These are phyloP conservation scores for Zea luxurians DNA, from an alignment of 176 grass and related monocot species.

Conservation along the genomic window DNA sequence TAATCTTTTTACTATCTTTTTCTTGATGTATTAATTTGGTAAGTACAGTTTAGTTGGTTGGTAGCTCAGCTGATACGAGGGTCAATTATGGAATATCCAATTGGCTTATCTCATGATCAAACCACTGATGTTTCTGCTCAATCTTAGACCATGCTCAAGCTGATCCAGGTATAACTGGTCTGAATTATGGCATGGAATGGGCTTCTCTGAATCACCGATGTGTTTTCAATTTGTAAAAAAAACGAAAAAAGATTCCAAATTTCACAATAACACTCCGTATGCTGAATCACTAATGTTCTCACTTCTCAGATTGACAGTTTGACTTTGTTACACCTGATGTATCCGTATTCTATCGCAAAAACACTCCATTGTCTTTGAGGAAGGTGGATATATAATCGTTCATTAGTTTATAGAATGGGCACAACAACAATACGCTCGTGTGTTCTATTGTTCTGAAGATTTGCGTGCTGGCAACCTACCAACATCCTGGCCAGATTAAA, in stretches of 20 bases:
- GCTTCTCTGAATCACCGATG: neutral
- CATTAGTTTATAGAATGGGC: neutral
- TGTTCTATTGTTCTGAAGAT: constrained; percentile 13
- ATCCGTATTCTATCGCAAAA: no score
- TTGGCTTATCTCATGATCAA: neutral
- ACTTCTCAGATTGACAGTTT: neutral
- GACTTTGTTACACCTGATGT: neutral
- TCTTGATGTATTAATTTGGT: neutral
- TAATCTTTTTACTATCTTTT: neutral
- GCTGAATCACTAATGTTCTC: neutral
- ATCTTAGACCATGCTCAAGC: constrained; percentile 19
- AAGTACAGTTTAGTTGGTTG: neutral
- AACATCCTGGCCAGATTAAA: neutral
- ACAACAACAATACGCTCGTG: neutral
- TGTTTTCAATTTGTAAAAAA: neutral
- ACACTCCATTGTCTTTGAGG: no score
- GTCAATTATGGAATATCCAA: neutral
- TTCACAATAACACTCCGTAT: neutral
- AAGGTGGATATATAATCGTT: no score
- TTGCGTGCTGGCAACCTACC: neutral
- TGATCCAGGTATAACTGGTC: neutral
- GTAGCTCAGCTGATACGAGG: constrained; percentile 8
- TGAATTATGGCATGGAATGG: neutral
- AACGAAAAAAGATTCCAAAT: neutral
- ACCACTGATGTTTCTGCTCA: neutral